Base-by-base conservation (phyloP, 306 rosid genomes). In the Dryas alaskensis region DNA sequence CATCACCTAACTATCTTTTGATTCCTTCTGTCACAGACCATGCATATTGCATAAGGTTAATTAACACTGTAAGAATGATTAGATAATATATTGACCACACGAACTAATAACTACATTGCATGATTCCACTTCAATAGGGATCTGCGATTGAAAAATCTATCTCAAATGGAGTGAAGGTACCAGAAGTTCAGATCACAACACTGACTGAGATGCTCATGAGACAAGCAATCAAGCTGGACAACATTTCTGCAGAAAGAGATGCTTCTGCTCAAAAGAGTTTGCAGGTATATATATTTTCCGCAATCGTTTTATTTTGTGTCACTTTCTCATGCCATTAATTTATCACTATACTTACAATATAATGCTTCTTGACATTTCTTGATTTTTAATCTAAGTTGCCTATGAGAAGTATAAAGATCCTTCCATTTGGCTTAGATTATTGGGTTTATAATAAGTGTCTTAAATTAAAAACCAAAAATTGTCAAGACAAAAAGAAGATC, bases 191-290 rank as follows among this genome's bases (percentile, higher is more conserved):
- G 75, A 90, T 92, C 80, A 83, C 94, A 5, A 88, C 95, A 4
- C 71, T 90, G 8, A 89, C 74, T 74, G 98, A 89, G 83, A 84
- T 90, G 97, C 90, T 93, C 11, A 90, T 90, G 98, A 86, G 89
- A 81, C 97, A 84, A 84, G 96, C 97, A 50, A 83, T 93, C 81
- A 90, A 85, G 72, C 80, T 93, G 44, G 97, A 93, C 68, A 73
- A 50, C 52, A 84, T 90, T 83, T 62, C 80, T 57, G 86, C 97
- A 3, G 90, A 87, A 83, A 97, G 96, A 76, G 93, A 89, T 49
- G 93, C 90, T 73, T 53, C 82, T 84, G 59, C 81, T 13, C 85
- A 80, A 81, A 89, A 90, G 79, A 81, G 27, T 50, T 74, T 85
- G 77, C 95, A 92, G 92, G 98, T 90, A 9, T 51, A 12, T 14